These are phyloP conservation scores for Rutstroemia sp. DNA, from an alignment of 2,329 filamentous ascomycete genomes.

Conservation along the genomic window DNA sequence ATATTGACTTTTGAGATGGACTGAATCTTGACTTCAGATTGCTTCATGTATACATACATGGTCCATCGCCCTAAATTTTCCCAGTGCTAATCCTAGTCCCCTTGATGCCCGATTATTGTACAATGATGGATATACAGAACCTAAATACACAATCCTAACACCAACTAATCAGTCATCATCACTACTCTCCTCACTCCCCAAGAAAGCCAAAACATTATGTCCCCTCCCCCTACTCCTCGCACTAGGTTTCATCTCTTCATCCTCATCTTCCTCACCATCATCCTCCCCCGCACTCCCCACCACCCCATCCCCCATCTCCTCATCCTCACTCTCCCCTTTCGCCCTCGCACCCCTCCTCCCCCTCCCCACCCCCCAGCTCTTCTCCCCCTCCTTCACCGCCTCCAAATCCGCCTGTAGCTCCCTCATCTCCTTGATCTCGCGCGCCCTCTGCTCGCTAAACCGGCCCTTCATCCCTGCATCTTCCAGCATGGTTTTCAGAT, in stretches of 20 bases:
- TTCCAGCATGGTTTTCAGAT: slow-evolving; percentile 70
- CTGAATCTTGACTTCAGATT: too few relatives aligned
- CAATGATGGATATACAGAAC: too few relatives aligned
- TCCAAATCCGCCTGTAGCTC: slow-evolving; percentile 82
- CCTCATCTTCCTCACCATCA: slow-evolving; percentile 15
- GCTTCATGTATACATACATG: too few relatives aligned
- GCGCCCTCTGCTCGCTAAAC: slow-evolving; percentile 77
- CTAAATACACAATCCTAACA: too few relatives aligned
- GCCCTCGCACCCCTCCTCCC: too few relatives aligned
- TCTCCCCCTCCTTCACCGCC: slow-evolving; percentile 73
- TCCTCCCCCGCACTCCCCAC: too few relatives aligned
- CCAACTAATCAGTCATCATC: slow-evolving; percentile 15
- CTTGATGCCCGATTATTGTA: too few relatives aligned
- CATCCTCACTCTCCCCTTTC: too few relatives aligned
- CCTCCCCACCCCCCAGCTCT: slow-evolving; percentile 30
- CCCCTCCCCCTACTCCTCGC: slow-evolving; percentile 9
- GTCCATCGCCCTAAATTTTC: too few relatives aligned
- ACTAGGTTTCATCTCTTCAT: slow-evolving; percentile 12
- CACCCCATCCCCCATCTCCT: too few relatives aligned
- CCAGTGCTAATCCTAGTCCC: too few relatives aligned
- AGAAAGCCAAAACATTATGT: slow-evolving; percentile 50
- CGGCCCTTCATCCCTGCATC: slow-evolving; percentile 84
- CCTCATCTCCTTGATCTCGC: slow-evolving; percentile 77
- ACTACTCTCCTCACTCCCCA: slow-evolving; percentile 59
- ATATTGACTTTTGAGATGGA: too few relatives aligned